phyloP scores from a whole-genome alignment of 2,329 filamentous ascomycete genomes.

The Juglanconis juglandina region DNA sequence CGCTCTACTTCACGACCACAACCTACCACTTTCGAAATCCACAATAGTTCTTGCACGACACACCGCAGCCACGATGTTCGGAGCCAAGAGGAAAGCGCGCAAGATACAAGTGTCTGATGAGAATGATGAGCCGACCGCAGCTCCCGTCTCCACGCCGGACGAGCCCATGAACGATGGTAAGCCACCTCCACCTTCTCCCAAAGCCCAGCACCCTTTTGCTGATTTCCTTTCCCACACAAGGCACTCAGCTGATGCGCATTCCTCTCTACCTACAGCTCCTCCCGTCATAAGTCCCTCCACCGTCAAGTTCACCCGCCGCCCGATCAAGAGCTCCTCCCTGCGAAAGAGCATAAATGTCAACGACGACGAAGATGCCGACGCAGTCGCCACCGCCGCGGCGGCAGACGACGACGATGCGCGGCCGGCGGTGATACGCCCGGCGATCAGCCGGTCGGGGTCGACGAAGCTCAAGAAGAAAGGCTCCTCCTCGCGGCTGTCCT shows the following conservation, averaged over 20 bases:
- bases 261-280: constrained; percentile 19
- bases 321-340: constrained; percentile 55
- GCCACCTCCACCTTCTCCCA: constrained; percentile 20
- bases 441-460: constrained; percentile 44
- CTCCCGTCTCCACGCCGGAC: constrained; percentile 20
- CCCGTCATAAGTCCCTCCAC: constrained; percentile 30
- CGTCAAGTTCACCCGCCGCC: constrained; percentile 49
- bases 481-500: constrained; percentile 68
- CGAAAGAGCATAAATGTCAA: constrained; percentile 52
- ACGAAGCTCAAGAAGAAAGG: constrained; percentile 71
- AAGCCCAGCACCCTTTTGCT: constrained; percentile 17
- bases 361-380: constrained; percentile 30
- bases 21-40: not conserved
- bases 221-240: constrained; percentile 23
- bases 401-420: constrained; percentile 43
- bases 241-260: constrained; percentile 29
- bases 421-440: constrained; percentile 48
- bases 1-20: no score
- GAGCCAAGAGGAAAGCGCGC: constrained; percentile 65
- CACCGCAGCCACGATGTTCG: constrained; percentile 52
- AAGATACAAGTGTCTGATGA: constrained; percentile 71
- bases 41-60: not conserved
- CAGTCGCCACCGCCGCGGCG: constrained; percentile 17
- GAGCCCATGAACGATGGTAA: constrained; percentile 35
- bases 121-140: constrained; percentile 46